Base-by-base conservation (phyloP, 2,329 filamentous ascomycete genomes). In the Microdochium paspali region DNA sequence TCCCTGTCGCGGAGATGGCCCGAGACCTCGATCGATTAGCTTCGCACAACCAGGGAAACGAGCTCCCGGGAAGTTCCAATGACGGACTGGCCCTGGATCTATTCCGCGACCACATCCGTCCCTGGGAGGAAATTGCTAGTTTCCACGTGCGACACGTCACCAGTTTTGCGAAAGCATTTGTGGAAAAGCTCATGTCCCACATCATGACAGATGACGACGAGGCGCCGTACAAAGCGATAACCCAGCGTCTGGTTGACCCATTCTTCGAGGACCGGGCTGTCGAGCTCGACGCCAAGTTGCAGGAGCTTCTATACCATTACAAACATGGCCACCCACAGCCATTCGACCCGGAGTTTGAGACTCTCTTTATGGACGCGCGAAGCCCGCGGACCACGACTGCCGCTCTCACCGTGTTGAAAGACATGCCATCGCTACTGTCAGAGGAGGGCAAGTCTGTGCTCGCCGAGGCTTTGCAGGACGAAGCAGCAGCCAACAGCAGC, bases 231-330 rank as follows among this genome's bases (percentile, higher is more conserved):
- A 47, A 52, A 1, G 53, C 58, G 0, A 53, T 65, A 13, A 44
- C 64, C 2, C 47, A 47, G 5, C 48, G 54, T 24, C 45, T 57
- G 7, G 48, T 60, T 4, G 53, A 58, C 4, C 57, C 57, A 2
- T 61, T 58, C 44, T 59, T 60, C 35, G 56, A 58, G 6, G 15
- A 51, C 1, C 64, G 61, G 35, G 54, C 57, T 6, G 44, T 39
- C 0, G 2, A 54, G 0, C 58, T 72, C 0, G 48, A 58, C 2
- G 42, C 23, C 0, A 73, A 71, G 50, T 49, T 73, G 1, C 49
- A 63, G 0, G 69, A 73, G 45, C 53, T 74, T 0, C 54, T 72
- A 1, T 51, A 47, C 1, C 67, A 69, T 3, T 70, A 69, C 45
- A 46, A 50, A 3, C 51, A 56, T 2, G 68, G 67, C 1, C 58